Evolutionary conservation across 164 flowering plant species (phyloP).

Genomic region (Warburgia ugandensis): DNA sequence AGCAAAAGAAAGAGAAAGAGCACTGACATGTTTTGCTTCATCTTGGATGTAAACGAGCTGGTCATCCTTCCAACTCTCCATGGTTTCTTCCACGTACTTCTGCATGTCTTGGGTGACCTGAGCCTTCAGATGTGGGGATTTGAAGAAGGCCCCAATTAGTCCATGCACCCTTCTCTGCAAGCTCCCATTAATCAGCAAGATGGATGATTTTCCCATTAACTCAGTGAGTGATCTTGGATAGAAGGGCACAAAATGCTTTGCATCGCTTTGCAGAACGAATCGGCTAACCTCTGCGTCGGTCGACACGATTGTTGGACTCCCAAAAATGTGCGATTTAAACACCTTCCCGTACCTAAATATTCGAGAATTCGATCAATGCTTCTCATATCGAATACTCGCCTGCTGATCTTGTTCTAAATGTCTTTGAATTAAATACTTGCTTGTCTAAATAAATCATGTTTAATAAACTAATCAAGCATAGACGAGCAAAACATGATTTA

Average conservation of each 20-base stretch:
- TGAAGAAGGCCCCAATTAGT: slow-evolving; percentile 74
- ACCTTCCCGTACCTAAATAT: slow-evolving; percentile 81
- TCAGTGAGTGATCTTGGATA: slow-evolving; percentile 84
- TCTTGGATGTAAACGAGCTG: slow-evolving; percentile 67
- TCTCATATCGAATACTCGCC: background rate
- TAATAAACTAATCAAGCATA: too few species aligned
- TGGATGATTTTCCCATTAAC: slow-evolving; percentile 86
- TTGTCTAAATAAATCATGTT: too few species aligned
- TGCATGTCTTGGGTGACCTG: slow-evolving; percentile 77
- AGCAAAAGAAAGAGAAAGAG: slow-evolving; percentile 2
- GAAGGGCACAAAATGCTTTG: slow-evolving; percentile 60
- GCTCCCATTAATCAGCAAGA: slow-evolving; percentile 68
- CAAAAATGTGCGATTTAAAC: slow-evolving; percentile 91
- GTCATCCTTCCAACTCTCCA: slow-evolving; percentile 58
- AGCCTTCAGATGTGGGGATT: slow-evolving; percentile 63
- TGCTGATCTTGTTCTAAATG: background rate
- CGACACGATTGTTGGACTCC: slow-evolving; percentile 69
- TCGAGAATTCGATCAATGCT: background rate
- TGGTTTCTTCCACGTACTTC: slow-evolving; percentile 42
- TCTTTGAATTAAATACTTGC: background rate
- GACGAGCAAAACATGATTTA: too few species aligned
- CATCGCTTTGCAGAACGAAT: slow-evolving; percentile 70
- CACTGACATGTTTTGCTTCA: slow-evolving; percentile 63
- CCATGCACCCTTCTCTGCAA: slow-evolving; percentile 85
- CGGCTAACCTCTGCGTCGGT: slow-evolving; percentile 84